These are phyloP conservation scores for Oehlia diaphana DNA, from an alignment of 192 early-diverging fungal species.

Conservation along the genomic window DNA sequence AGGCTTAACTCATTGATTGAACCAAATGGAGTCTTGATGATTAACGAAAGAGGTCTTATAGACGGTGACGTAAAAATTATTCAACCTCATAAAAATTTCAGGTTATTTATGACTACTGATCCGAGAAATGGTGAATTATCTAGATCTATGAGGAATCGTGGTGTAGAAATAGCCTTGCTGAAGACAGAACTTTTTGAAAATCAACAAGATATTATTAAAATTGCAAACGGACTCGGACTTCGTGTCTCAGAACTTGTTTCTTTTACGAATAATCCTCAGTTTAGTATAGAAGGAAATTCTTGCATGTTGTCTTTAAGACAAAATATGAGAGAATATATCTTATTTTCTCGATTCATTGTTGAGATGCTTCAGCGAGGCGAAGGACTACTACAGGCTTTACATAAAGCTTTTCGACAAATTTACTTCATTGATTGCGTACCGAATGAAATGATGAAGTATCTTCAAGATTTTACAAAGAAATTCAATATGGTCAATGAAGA, in stretches of 20 bases:
- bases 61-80: constrained; percentile 78
- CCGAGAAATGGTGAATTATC: constrained; percentile 91
- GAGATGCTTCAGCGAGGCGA: constrained; percentile 58
- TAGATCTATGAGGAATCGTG: constrained; percentile 96
- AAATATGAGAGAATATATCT: constrained; percentile 49
- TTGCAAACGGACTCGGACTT: constrained; percentile 50
- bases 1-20: constrained; percentile 93
- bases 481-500: background rate
- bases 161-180: constrained; percentile 84
- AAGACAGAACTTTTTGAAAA: constrained; percentile 54
- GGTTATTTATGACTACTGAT: constrained; percentile 96
- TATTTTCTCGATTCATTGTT: constrained; percentile 44
- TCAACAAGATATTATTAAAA: constrained; percentile 46
- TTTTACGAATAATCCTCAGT: constrained; percentile 45
- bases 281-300: constrained; percentile 36
- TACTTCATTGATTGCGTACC: constrained; percentile 24
- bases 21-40: constrained; percentile 79
- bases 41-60: constrained; percentile 89
- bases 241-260: constrained; percentile 41
- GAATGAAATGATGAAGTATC: background rate
- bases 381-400: constrained; percentile 38
- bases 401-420: constrained; percentile 25
- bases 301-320: constrained; percentile 27
- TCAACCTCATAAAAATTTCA: constrained; percentile 83
- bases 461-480: background rate